phyloP scores from a whole-genome alignment of 192 early-diverging fungal species.

The Coemansia aciculifera region DNA sequence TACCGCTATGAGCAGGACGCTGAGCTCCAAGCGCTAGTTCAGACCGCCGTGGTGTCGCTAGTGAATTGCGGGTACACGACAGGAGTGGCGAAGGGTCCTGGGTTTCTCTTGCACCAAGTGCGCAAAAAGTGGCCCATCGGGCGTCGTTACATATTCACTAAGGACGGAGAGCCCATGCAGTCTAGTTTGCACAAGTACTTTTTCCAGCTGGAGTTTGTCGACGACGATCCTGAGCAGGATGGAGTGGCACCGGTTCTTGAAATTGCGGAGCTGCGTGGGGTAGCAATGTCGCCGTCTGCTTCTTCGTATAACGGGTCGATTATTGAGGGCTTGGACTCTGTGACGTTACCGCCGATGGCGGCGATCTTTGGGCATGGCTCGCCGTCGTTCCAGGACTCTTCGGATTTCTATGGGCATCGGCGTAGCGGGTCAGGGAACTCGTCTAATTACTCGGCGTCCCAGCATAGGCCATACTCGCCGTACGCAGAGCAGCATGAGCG shows the following conservation, averaged over 20 bases:
- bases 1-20: slow-evolving; percentile 37
- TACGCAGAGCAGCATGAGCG: not conserved
- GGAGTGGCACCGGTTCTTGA: slow-evolving; percentile 21
- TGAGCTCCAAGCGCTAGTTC: slow-evolving; percentile 39
- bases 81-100: slow-evolving; percentile 41
- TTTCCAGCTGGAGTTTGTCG: slow-evolving; percentile 50
- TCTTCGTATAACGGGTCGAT: slow-evolving; percentile 50
- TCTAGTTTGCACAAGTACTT: slow-evolving; percentile 56
- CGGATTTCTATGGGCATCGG: slow-evolving; percentile 12
- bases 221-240: slow-evolving; percentile 7
- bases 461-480: slow-evolving; percentile 8
- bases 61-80: slow-evolving; percentile 53
- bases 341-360: slow-evolving; percentile 37
- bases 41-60: slow-evolving; percentile 42
- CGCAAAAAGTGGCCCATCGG: slow-evolving; percentile 56
- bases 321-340: slow-evolving; percentile 49
- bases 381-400: not conserved
- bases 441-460: slow-evolving; percentile 10
- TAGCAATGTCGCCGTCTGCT: slow-evolving; percentile 27
- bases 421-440: slow-evolving; percentile 18
- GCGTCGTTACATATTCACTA: slow-evolving; percentile 51
- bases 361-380: slow-evolving; percentile 19
- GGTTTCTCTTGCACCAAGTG: slow-evolving; percentile 50
- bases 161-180: slow-evolving; percentile 48
- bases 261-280: slow-evolving; percentile 37